These are phyloP conservation scores for Krasilnikovozyma curviuscula DNA, from an alignment of 768 basidiomycete species.

Conservation along the genomic window DNA sequence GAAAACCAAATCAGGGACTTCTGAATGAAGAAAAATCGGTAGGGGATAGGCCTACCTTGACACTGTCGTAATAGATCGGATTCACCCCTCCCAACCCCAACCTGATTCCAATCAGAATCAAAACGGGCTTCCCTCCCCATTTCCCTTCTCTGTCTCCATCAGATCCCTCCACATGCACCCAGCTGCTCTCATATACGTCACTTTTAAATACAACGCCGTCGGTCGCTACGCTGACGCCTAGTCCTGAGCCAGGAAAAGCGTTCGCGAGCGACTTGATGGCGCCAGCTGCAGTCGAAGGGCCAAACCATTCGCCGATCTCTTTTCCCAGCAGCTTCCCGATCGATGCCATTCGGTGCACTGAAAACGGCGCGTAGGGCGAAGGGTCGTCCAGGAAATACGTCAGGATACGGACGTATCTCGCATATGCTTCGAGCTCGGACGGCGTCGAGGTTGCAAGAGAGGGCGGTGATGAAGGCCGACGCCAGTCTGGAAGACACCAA, in stretches of 20 bases:
- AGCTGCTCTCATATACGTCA: conserved; percentile 72
- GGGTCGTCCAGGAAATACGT: conserved; percentile 94
- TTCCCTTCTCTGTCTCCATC: conserved; percentile 8
- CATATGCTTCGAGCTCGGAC: conserved; percentile 34
- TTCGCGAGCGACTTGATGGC: conserved; percentile 76
- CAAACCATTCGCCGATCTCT: conserved; percentile 94
- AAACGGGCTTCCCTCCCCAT: conserved; percentile 71
- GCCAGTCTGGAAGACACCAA: conserved; percentile 47
- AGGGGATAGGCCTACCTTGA: conserved; percentile 36
- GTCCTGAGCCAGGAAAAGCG: conserved; percentile 55
- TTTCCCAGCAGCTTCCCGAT: conserved; percentile 89
- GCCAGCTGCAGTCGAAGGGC: conserved; percentile 90
- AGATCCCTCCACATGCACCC: no score
- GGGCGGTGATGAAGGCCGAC: conserved; percentile 33
- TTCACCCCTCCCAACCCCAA: conserved; percentile 85
- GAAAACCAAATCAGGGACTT: not conserved
- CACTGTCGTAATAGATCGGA: conserved; percentile 75
- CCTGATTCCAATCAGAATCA: conserved; percentile 68
- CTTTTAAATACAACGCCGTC: conserved; percentile 68
- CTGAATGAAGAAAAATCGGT: not conserved
- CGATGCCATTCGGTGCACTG: conserved; percentile 86
- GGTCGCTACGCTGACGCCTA: conserved; percentile 62
- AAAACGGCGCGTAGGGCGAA: conserved; percentile 63
- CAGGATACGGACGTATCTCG: conserved; percentile 72
- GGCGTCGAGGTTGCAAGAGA: not conserved